These are phyloP conservation scores for Solanum appendiculatum DNA, from an alignment of 257 asterid species.

Conservation along the genomic window DNA sequence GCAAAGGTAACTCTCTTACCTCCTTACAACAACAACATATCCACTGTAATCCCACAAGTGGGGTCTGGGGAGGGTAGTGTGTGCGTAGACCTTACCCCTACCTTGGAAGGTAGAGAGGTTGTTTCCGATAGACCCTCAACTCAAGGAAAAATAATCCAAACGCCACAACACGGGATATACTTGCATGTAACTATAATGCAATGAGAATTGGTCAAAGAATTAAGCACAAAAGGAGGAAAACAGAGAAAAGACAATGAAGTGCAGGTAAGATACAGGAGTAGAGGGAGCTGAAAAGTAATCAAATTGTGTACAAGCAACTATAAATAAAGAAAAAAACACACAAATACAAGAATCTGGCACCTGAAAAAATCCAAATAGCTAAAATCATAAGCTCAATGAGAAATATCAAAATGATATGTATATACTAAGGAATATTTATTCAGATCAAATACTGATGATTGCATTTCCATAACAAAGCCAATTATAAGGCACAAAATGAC, in stretches of 20 bases:
- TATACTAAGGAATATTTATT: not conserved
- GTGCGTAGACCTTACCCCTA: not conserved
- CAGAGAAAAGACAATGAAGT: too few relatives aligned
- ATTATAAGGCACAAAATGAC: constrained; percentile 21
- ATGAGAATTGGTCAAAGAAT: not conserved
- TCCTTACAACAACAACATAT: not conserved
- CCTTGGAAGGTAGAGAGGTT: not conserved
- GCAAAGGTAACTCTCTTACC: not conserved
- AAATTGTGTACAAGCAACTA: not conserved
- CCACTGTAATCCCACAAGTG: not conserved
- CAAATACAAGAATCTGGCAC: not conserved
- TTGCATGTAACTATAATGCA: not conserved
- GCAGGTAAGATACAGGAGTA: too few relatives aligned
- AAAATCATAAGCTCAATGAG: constrained; percentile 2
- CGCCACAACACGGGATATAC: not conserved
- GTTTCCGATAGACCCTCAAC: not conserved
- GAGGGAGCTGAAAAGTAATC: not conserved
- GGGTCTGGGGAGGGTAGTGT: not conserved
- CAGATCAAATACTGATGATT: constrained; percentile 9
- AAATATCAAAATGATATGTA: not conserved
- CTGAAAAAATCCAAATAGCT: constrained; percentile 2
- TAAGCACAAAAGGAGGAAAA: not conserved
- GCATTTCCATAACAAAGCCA: constrained; percentile 8
- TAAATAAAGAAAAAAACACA: not conserved
- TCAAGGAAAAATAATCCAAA: not conserved